Evolutionary conservation across 441 rosid species (phyloP).

Genomic region (Pelargonium cotyledonis): DNA sequence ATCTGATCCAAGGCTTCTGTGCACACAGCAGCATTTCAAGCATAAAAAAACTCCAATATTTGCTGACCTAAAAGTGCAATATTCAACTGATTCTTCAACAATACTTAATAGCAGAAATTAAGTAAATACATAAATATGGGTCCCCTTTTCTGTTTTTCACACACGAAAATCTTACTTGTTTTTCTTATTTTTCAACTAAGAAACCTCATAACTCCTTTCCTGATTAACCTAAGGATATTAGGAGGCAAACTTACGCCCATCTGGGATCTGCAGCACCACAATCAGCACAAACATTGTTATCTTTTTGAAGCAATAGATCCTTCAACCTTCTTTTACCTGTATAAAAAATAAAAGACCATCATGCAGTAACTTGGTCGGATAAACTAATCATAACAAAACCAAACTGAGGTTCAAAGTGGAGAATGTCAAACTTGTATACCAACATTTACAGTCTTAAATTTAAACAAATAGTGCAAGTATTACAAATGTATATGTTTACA

Average conservation of each 20-base stretch:
- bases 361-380: not conserved
- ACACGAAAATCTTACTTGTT: not conserved
- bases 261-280: slow-evolving; percentile 94
- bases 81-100: slow-evolving; percentile 4
- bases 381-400: not conserved
- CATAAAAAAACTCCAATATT: slow-evolving; percentile 96
- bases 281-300: slow-evolving; percentile 88
- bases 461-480: too few species aligned
- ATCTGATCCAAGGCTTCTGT: slow-evolving; percentile 92
- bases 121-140: not conserved
- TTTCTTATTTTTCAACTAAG: too few species aligned
- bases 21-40: slow-evolving; percentile 91
- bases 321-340: slow-evolving; percentile 75
- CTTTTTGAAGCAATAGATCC: slow-evolving; percentile 57
- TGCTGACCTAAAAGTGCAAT: slow-evolving; percentile 62
- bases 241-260: slow-evolving; percentile 74
- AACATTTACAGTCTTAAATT: not conserved
- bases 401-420: too few species aligned
- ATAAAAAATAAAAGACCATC: not conserved
- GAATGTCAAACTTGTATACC: not conserved
- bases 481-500: too few species aligned
- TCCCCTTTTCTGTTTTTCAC: too few species aligned
- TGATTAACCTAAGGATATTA: not conserved
- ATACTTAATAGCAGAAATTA: not conserved
- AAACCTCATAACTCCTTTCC: not conserved